Conservation (phyloP, 2,329 filamentous ascomycete genomes). For the Thyridium curvatum region DNA sequence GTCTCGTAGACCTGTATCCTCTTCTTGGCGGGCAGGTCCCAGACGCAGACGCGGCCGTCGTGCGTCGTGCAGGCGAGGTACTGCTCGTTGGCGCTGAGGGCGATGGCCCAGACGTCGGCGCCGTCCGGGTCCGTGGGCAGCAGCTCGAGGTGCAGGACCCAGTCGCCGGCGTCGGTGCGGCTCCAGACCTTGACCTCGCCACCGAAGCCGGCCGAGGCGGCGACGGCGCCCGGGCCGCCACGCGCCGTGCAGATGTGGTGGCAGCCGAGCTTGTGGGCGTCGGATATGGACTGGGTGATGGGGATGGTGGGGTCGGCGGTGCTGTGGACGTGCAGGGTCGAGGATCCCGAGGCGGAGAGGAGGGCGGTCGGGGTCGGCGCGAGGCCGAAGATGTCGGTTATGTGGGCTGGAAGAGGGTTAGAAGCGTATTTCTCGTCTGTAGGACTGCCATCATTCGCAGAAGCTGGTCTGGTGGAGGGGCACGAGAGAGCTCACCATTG, state of each 20-base stretch:
- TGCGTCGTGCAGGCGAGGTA: conserved; percentile 84
- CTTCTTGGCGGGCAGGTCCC: conserved; percentile 58
- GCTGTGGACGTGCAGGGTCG: conserved; percentile 73
- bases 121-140: conserved; percentile 17
- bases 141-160: conserved; percentile 41
- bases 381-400: conserved; percentile 77
- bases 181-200: conserved; percentile 85
- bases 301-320: conserved; percentile 67
- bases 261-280: conserved; percentile 81
- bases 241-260: conserved; percentile 75
- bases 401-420: conserved; percentile 72
- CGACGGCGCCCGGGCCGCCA: conserved; percentile 56
- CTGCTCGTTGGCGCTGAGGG: conserved; percentile 75
- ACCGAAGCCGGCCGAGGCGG: conserved; percentile 81
- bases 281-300: conserved; percentile 70
- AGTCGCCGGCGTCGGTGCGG: conserved; percentile 47
- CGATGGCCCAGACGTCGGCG: conserved; percentile 80
- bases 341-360: conserved; percentile 79
- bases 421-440: too few species aligned
- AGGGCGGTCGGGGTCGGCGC: conserved; percentile 68
- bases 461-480: conserved; percentile 26
- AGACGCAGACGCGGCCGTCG: conserved; percentile 84
- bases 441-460: too few species aligned
- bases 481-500: conserved; percentile 52
- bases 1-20: conserved; percentile 73